Percentiles rank a stretch among this genome's conserved stretches.
These are phyloP conservation scores for Sclerospora graminicola DNA, from an alignment of 352 stramenopile species.

Conservation along the genomic window DNA sequence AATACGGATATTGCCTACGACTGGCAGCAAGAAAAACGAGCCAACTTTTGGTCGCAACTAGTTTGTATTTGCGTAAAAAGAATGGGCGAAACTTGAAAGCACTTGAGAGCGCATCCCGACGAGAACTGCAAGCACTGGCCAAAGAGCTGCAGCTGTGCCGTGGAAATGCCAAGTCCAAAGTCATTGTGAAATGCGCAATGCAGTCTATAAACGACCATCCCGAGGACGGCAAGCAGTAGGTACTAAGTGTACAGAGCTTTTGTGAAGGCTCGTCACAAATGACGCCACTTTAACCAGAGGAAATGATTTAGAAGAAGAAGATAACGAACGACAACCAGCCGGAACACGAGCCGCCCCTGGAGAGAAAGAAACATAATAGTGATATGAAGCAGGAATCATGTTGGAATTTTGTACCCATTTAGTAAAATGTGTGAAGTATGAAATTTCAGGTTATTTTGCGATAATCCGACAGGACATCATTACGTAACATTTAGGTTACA, in stretches of 20 bases:
- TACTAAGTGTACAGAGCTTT: slow-evolving; percentile 18
- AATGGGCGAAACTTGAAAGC: slow-evolving; percentile 13
- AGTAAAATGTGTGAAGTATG: too few species aligned
- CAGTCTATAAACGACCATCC: slow-evolving; percentile 30
- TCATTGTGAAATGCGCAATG: slow-evolving; percentile 31
- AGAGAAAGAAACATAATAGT: slow-evolving; percentile 2
- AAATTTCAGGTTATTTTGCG: too few species aligned
- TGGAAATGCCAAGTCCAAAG: too few species aligned
- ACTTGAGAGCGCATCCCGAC: too few species aligned
- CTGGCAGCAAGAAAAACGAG: slow-evolving; percentile 12
- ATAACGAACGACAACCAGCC: slow-evolving; percentile 10
- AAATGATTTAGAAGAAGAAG: slow-evolving; percentile 6
- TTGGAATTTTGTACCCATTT: too few species aligned
- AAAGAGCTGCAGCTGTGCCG: too few species aligned
- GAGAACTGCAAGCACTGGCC: too few species aligned
- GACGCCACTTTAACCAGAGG: too few species aligned
- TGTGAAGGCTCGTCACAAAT: slow-evolving; percentile 4
- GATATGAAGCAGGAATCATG: slow-evolving; percentile 2
- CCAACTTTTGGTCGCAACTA: neutral
- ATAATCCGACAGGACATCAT: too few species aligned
- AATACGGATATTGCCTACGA: neutral
- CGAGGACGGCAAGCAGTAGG: too few species aligned
- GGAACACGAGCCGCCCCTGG: slow-evolving; percentile 8
- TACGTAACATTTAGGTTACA: too few species aligned
- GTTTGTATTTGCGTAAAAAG: too few species aligned